Percentiles rank a stretch among this genome's conserved stretches.
Evolutionary conservation across 495 filamentous ascomycete genomes (phyloP).

Genomic region (Talaromyces wortmannii): DNA sequence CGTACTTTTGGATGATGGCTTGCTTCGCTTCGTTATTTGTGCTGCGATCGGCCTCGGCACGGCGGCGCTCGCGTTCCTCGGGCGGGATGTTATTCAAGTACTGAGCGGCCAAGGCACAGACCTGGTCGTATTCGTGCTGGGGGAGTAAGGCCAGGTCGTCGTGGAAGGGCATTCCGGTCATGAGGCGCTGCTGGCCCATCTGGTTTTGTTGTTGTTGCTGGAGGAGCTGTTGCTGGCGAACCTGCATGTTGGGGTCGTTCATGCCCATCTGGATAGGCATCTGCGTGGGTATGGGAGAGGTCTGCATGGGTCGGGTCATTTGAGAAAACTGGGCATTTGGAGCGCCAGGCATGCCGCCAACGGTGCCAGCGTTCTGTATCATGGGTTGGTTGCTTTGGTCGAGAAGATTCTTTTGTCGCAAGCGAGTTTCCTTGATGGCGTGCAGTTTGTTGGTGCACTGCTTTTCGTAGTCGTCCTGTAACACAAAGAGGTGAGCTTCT

Average conservation of each 20-base stretch:
- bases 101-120: conserved; percentile 33
- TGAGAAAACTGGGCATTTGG: conserved; percentile 42
- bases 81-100: conserved; percentile 29
- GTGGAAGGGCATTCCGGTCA: conserved; percentile 15
- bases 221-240: conserved; percentile 32
- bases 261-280: conserved; percentile 39
- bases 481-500: background rate
- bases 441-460: conserved; percentile 40
- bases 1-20: conserved; percentile 25
- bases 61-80: conserved; percentile 40
- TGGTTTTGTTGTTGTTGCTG: conserved; percentile 22
- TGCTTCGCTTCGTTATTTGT: conserved; percentile 39
- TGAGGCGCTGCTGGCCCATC: conserved; percentile 28
- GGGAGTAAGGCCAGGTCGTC: conserved; percentile 31
- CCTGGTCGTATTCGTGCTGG: conserved; percentile 33
- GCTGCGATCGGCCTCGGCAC: conserved; percentile 25
- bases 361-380: conserved; percentile 27
- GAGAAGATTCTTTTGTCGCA: conserved; percentile 32
- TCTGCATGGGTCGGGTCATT: conserved; percentile 45
- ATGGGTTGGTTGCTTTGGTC: conserved; percentile 30
- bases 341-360: conserved; percentile 17
- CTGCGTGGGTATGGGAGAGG: conserved; percentile 40
- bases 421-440: conserved; percentile 40
- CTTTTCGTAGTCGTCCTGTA: conserved; percentile 39
- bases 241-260: conserved; percentile 32